These are phyloP conservation scores for Colletotrichum navitas DNA, from an alignment of 2,329 filamentous ascomycete species.

Conservation along the genomic window DNA sequence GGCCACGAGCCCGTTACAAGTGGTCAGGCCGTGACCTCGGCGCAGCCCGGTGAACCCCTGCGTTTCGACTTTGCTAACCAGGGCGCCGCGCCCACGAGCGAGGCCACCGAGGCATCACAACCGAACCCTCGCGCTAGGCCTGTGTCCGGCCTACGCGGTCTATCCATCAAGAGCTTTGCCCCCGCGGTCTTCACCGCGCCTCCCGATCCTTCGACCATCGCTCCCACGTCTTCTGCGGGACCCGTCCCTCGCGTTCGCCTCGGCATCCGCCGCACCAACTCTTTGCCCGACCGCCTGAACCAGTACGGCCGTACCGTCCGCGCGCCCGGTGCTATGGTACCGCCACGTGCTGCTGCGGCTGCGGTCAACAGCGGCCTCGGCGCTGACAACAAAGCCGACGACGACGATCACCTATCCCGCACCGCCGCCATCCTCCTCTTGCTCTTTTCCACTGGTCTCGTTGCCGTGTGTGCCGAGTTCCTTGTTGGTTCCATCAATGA, in stretches of 20 bases:
- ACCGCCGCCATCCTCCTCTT: conserved; percentile 71
- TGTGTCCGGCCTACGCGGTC: conserved; percentile 67
- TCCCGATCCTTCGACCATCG: conserved; percentile 41
- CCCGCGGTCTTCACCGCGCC: conserved; percentile 74
- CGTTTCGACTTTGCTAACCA: conserved; percentile 70
- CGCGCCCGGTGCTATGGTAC: conserved; percentile 64
- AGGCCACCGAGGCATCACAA: conserved; percentile 44
- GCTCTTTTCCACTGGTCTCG: conserved; percentile 72
- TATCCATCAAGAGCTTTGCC: conserved; percentile 77
- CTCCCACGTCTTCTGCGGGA: conserved; percentile 49
- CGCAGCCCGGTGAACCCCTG: conserved; percentile 58
- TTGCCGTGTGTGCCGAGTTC: conserved; percentile 78
- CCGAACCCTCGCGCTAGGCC: conserved; percentile 52
- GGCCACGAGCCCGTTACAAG: conserved; percentile 50
- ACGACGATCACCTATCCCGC: conserved; percentile 64
- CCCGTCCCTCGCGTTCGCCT: conserved; percentile 69
- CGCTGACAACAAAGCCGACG: conserved; percentile 48
- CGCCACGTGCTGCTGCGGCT: conserved; percentile 59
- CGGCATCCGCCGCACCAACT: conserved; percentile 80
- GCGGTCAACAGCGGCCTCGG: conserved; percentile 49
- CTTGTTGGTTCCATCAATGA: conserved; percentile 76
- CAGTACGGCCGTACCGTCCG: conserved; percentile 53
- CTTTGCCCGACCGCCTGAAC: conserved; percentile 77
- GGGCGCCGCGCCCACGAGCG: conserved; percentile 48
- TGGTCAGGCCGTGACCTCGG: conserved; percentile 47